A percentile compares a stretch with the other conserved stretches of the same genome.
phyloP scores from a whole-genome alignment of 306 rosid species.

The Fragaria vesca region DNA sequence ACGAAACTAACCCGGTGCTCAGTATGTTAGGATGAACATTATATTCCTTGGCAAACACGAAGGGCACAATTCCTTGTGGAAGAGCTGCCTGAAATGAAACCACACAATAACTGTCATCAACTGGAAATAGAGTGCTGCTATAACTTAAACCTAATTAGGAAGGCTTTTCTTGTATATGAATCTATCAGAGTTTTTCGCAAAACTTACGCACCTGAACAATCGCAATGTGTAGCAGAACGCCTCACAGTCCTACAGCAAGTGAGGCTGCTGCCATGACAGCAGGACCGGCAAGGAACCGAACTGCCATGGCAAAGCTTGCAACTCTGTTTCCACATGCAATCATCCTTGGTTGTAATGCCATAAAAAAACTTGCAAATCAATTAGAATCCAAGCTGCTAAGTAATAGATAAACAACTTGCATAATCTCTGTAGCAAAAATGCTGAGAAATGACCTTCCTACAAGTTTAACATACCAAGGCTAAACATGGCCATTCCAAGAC shows the following conservation, averaged over 20 bases:
- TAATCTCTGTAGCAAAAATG: neutral
- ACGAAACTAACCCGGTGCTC: constrained; percentile 69
- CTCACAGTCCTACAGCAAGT: constrained; percentile 61
- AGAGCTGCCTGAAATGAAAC: constrained; percentile 62
- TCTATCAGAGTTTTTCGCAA: neutral
- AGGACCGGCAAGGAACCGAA: constrained; percentile 72
- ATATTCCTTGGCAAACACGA: constrained; percentile 88
- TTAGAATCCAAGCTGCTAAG: neutral
- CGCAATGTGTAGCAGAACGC: constrained; percentile 72
- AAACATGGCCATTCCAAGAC: constrained; percentile 96
- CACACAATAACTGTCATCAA: neutral
- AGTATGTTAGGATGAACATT: constrained; percentile 86
- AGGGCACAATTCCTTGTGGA: constrained; percentile 91
- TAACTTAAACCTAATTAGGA: neutral
- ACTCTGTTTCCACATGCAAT: constrained; percentile 81
- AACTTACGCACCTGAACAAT: constrained; percentile 62
- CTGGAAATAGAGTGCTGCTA: neutral
- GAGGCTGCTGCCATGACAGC: constrained; percentile 84
- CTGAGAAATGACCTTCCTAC: neutral
- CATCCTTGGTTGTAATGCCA: constrained; percentile 80
- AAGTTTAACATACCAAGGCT: constrained; percentile 59
- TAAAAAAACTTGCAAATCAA: constrained; percentile 61
- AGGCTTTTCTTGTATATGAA: neutral
- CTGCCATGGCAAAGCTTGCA: constrained; percentile 76
- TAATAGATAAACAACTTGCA: neutral